A percentile compares a stretch with the other conserved stretches of the same genome.
Evolutionary conservation across 2,329 filamentous ascomycete species (phyloP).

Genomic region (Neoarthrinium moseri): DNA sequence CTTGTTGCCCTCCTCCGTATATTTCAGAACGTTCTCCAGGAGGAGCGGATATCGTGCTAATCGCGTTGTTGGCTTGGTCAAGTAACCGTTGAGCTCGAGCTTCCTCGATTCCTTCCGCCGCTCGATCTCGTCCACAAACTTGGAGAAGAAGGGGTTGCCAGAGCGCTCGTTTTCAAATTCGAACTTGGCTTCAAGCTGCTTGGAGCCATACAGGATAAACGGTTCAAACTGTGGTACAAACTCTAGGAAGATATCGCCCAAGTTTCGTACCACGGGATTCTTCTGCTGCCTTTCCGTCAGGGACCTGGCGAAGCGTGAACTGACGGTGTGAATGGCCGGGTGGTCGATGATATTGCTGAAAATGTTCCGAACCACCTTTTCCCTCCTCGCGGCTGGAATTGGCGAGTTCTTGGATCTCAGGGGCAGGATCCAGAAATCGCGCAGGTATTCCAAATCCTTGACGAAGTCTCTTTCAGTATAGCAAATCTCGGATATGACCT

Average conservation of each 20-base stretch:
- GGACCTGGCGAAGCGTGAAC: slow-evolving; percentile 82
- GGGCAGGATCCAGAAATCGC: slow-evolving; percentile 98
- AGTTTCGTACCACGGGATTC: slow-evolving; percentile 79
- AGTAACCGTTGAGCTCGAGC: slow-evolving; percentile 92
- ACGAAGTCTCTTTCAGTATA: slow-evolving; percentile 99
- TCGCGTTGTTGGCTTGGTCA: slow-evolving; percentile 96
- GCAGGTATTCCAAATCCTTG: slow-evolving; percentile 94
- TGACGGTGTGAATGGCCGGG: slow-evolving; percentile 81
- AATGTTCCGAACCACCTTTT: slow-evolving; percentile 89
- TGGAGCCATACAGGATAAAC: slow-evolving; percentile 94
- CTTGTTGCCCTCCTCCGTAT: slow-evolving; percentile 83
- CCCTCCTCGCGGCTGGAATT: slow-evolving; percentile 82
- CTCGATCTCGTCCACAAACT: slow-evolving; percentile 96
- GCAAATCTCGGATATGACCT: slow-evolving; percentile 97
- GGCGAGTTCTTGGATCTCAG: slow-evolving; percentile 79
- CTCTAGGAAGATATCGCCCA: slow-evolving; percentile 93
- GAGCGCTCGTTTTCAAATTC: slow-evolving; percentile 97
- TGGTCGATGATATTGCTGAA: slow-evolving; percentile 93
- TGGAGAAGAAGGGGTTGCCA: slow-evolving; percentile 78
- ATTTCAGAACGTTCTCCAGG: slow-evolving; percentile 87
- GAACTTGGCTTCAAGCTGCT: slow-evolving; percentile 94
- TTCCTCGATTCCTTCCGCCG: slow-evolving; percentile 94
- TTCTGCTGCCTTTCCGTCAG: slow-evolving; percentile 90
- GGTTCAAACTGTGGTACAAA: slow-evolving; percentile 91
- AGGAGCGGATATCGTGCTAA: slow-evolving; percentile 90